phyloP scores from a whole-genome alignment of 1,284 basidiomycete genomes.

The Sporisorium iseilematis-ciliati region DNA sequence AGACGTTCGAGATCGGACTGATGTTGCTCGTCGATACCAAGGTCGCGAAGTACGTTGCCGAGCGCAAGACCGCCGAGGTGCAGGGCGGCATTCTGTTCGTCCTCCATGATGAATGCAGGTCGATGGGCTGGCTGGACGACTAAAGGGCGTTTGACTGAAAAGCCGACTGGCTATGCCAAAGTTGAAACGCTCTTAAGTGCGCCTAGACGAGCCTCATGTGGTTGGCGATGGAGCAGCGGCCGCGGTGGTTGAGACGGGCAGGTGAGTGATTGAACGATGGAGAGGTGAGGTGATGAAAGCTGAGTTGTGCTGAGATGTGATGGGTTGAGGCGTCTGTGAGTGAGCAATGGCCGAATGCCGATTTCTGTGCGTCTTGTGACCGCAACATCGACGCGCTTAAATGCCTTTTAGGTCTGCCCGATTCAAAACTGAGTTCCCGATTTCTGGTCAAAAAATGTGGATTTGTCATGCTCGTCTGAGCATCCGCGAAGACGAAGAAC shows the following conservation, averaged over 20 bases:
- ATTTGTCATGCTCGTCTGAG: constrained; percentile 42
- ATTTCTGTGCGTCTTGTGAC: background rate
- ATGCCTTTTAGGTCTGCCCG: constrained; percentile 7
- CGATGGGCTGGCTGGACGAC: background rate
- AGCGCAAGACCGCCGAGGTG: constrained; percentile 67
- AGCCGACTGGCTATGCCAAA: constrained; percentile 34
- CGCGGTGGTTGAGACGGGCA: background rate
- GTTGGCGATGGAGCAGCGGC: background rate
- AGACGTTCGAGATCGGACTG: constrained; percentile 52
- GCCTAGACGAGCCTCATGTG: constrained; percentile 14
- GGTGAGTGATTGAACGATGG: too few species aligned
- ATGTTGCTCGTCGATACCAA: constrained; percentile 62
- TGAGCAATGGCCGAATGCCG: constrained; percentile 9
- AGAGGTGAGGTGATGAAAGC: background rate
- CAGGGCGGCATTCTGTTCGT: constrained; percentile 64
- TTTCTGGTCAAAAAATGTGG: background rate
- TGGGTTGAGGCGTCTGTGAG: background rate
- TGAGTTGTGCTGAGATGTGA: background rate
- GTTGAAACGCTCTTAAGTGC: background rate
- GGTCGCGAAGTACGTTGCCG: constrained; percentile 65
- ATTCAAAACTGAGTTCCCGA: background rate
- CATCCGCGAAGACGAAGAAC: constrained; percentile 9
- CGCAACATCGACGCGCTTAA: constrained; percentile 4
- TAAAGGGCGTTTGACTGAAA: background rate
- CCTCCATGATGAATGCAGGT: constrained; percentile 51